Evolutionary conservation across 352 stramenopile genomes (phyloP).

Genomic region (Discostella stelligera): DNA sequence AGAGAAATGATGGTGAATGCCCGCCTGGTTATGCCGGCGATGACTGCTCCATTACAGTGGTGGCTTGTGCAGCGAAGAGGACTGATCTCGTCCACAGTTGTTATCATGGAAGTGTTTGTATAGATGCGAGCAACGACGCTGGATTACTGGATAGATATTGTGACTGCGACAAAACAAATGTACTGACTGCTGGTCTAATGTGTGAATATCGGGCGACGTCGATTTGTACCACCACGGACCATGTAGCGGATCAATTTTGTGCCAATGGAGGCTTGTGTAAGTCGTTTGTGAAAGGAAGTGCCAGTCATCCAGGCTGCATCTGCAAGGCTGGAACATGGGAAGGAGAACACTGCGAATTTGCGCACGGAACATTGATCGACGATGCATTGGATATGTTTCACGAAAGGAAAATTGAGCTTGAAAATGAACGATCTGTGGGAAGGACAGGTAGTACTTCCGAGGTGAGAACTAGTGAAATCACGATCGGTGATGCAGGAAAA

Average conservation of each 20-base stretch:
- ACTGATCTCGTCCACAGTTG: constrained; percentile 38
- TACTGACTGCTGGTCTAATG: constrained; percentile 30
- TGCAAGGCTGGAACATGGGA: constrained; percentile 33
- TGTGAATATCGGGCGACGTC: constrained; percentile 30
- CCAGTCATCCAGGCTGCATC: constrained; percentile 28
- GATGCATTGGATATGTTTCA: constrained; percentile 42
- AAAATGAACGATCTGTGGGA: constrained; percentile 5
- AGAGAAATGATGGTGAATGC: not conserved
- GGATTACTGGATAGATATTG: constrained; percentile 40
- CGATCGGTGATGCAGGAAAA: not conserved
- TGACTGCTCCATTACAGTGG: constrained; percentile 1
- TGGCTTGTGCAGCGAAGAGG: constrained; percentile 14
- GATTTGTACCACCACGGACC: constrained; percentile 12
- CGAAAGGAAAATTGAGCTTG: constrained; percentile 22
- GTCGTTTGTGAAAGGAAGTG: constrained; percentile 17
- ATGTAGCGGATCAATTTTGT: constrained; percentile 36
- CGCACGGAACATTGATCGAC: constrained; percentile 26
- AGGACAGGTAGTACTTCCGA: not conserved
- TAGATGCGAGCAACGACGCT: constrained; percentile 36
- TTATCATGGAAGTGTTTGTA: constrained; percentile 35
- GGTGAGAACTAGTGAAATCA: not conserved
- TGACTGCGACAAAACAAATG: constrained; percentile 24
- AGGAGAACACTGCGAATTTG: constrained; percentile 39
- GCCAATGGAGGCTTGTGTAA: constrained; percentile 31
- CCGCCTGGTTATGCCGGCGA: not conserved